These are phyloP conservation scores for Tricholoma saponaceum DNA, from an alignment of 768 basidiomycete genomes.

Conservation along the genomic window DNA sequence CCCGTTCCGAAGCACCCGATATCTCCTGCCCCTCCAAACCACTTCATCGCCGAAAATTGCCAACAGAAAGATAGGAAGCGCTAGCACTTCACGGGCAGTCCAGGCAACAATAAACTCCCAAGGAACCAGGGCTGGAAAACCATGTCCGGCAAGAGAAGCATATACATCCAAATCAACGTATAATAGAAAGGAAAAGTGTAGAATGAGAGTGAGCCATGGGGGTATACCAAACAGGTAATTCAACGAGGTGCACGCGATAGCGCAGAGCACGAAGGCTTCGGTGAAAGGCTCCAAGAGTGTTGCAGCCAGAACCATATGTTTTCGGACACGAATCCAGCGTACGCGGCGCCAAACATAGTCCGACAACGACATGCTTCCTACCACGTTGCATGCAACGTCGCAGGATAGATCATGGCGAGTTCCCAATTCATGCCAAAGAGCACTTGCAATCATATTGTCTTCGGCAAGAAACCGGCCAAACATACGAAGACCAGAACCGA, in stretches of 20 bases:
- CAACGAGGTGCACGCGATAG: constrained; percentile 57
- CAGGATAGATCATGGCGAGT: constrained; percentile 86
- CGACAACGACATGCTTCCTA: constrained; percentile 81
- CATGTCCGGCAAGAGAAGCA: constrained; percentile 66
- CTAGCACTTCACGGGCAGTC: constrained; percentile 72
- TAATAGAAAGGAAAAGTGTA: constrained; percentile 71
- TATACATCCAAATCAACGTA: constrained; percentile 81
- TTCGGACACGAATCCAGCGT: constrained; percentile 96
- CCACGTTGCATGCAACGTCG: constrained; percentile 85
- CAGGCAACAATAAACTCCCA: constrained; percentile 74
- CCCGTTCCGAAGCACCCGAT: constrained; percentile 72
- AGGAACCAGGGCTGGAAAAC: constrained; percentile 43
- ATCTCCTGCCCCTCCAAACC: constrained; percentile 81
- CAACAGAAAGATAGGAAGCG: constrained; percentile 84
- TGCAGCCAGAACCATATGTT: constrained; percentile 85
- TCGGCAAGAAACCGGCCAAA: constrained; percentile 93
- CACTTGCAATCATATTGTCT: constrained; percentile 94
- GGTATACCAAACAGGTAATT: constrained; percentile 48
- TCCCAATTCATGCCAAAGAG: constrained; percentile 91
- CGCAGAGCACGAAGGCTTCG: constrained; percentile 72
- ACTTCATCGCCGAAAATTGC: constrained; percentile 83
- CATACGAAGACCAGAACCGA: constrained; percentile 58
- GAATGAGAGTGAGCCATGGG: constrained; percentile 46
- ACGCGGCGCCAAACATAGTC: constrained; percentile 89
- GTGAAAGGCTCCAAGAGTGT: constrained; percentile 92